Percentiles rank a stretch among this genome's conserved stretches.
Evolutionary conservation across 495 filamentous ascomycete genomes (phyloP).

Genomic region (Acidomyces sp.): DNA sequence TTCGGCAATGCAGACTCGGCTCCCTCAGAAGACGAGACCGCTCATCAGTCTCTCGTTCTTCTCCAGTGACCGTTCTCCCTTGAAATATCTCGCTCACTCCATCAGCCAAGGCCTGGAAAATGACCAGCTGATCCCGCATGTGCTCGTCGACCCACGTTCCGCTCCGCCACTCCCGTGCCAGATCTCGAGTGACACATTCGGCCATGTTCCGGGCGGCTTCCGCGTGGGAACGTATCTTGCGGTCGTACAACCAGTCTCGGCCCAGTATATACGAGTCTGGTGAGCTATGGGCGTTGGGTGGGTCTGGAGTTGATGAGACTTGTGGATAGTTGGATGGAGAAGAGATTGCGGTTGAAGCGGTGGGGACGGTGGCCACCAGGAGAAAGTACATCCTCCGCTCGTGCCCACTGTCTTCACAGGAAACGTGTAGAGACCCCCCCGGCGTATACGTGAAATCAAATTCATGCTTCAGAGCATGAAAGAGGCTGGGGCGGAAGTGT

Average conservation of each 20-base stretch:
- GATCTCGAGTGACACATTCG: constrained; percentile 39
- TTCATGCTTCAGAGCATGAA: neutral
- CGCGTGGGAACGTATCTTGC: constrained; percentile 23
- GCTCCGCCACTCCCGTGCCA: constrained; percentile 43
- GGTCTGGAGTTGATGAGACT: too few relatives aligned
- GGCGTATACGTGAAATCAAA: constrained; percentile 13
- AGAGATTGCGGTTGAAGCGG: constrained; percentile 24
- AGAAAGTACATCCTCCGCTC: constrained; percentile 55
- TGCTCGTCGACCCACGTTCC: constrained; percentile 52
- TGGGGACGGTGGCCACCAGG: constrained; percentile 54
- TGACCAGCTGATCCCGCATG: constrained; percentile 67
- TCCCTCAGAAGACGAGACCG: constrained; percentile 3
- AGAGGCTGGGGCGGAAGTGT: constrained; percentile 7
- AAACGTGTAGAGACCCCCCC: constrained; percentile 28
- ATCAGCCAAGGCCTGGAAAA: constrained; percentile 64
- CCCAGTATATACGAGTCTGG: constrained; percentile 42
- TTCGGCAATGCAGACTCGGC: constrained; percentile 46
- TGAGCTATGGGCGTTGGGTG: neutral
- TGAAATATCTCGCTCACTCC: constrained; percentile 34
- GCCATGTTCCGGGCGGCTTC: constrained; percentile 25
- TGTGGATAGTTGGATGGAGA: too few relatives aligned
- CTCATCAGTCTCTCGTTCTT: constrained; percentile 4
- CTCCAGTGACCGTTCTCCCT: constrained; percentile 9
- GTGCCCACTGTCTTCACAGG: constrained; percentile 46
- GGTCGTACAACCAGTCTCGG: constrained; percentile 48